Conservation (phyloP, 257 asterid species). For the Capsicum chinense region DNA sequence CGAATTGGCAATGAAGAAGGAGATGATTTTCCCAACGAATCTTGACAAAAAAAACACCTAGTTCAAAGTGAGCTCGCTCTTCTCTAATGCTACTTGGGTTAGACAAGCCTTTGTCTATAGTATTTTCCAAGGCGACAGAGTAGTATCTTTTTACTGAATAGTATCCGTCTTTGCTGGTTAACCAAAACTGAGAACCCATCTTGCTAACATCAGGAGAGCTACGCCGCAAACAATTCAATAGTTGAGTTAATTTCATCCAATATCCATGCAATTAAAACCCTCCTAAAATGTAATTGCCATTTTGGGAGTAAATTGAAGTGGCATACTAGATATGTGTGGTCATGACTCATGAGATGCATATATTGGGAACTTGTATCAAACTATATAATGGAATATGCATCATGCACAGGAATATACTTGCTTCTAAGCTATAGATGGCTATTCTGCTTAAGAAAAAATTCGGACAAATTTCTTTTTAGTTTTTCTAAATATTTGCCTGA, state of each 20-base stretch:
- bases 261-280: not conserved
- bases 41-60: not conserved
- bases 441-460: not conserved
- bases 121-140: not conserved
- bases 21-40: not conserved
- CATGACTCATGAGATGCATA: constrained; percentile 3
- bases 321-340: not conserved
- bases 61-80: not conserved
- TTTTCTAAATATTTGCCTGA: not conserved
- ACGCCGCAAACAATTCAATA: not conserved
- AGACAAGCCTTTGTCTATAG: not conserved
- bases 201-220: constrained; percentile 2
- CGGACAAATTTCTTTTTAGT: not conserved
- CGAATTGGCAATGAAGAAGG: not conserved
- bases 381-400: not conserved
- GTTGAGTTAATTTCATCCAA: not conserved
- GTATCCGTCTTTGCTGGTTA: not conserved
- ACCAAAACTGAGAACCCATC: not conserved
- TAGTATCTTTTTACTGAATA: not conserved
- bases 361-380: not conserved
- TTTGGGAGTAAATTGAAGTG: not conserved
- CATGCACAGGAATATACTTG: not conserved
- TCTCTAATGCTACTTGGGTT: not conserved
- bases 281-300: not conserved
- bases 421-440: not conserved